Conservation (phyloP, 805 yeast genomes). For the Ogataea siamensis region DNA sequence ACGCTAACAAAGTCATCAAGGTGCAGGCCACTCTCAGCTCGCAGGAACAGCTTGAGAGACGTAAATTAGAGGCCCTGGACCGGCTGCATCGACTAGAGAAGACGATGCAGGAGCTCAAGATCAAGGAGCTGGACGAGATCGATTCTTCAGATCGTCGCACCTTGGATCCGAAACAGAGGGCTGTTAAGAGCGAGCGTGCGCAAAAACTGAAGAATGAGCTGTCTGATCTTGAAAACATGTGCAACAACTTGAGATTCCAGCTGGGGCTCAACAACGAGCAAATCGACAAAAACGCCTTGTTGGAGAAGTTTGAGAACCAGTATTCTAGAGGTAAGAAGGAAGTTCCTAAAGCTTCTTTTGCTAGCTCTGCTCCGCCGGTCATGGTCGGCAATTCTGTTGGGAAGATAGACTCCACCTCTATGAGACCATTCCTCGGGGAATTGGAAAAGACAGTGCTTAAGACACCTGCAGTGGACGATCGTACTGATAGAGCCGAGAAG, state of each 20-base stretch:
- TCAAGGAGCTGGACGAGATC: conserved; percentile 19
- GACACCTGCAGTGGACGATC: conserved; percentile 26
- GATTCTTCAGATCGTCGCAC: conserved; percentile 20
- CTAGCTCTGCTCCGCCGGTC: conserved; percentile 22
- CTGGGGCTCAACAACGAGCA: conserved; percentile 25
- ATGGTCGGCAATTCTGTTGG: conserved; percentile 16
- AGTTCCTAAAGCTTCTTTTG: conserved; percentile 24
- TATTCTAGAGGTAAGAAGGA: conserved; percentile 30
- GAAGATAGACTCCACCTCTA: conserved; percentile 19
- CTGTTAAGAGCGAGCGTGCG: conserved; percentile 18
- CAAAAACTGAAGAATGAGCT: conserved; percentile 24
- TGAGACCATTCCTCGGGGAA: conserved; percentile 49
- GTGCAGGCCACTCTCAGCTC: conserved; percentile 48
- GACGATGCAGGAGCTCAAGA: conserved; percentile 23
- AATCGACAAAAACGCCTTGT: conserved; percentile 22
- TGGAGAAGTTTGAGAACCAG: conserved; percentile 28
- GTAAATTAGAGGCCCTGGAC: conserved; percentile 65
- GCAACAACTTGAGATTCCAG: conserved; percentile 28
- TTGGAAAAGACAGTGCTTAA: conserved; percentile 48
- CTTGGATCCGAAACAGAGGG: conserved; percentile 30
- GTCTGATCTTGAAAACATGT: conserved; percentile 26
- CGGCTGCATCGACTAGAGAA: conserved; percentile 68
- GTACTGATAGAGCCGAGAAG: too few species aligned
- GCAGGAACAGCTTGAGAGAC: conserved; percentile 55
- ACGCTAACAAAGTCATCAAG: conserved; percentile 74